A percentile compares a stretch with the other conserved stretches of the same genome.
Evolutionary conservation across 2,329 filamentous ascomycete species (phyloP).

Genomic region (Pseudogymnoascus sp.): DNA sequence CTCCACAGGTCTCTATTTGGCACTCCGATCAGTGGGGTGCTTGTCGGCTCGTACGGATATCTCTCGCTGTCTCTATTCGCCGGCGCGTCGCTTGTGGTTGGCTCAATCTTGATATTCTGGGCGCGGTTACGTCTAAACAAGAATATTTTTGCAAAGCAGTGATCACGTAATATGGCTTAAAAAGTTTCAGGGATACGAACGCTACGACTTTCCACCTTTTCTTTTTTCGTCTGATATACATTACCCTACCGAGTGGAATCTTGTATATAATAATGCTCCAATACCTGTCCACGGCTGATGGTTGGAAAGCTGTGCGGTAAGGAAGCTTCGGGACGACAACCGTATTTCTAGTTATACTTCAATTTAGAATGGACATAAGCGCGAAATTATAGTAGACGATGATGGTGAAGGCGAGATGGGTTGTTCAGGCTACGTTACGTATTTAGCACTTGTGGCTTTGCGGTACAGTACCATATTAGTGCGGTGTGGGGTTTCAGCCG

Average conservation of each 20-base stretch:
- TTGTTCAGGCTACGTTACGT: not conserved
- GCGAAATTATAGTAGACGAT: not conserved
- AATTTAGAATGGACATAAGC: not conserved
- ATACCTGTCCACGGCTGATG: not conserved
- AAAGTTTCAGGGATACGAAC: not conserved
- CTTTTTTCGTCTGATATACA: not conserved
- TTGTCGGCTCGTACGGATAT: slow-evolving; percentile 17
- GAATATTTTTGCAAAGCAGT: slow-evolving; percentile 14
- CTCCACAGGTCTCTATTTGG: slow-evolving; percentile 18
- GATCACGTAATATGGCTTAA: not conserved
- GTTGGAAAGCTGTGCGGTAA: not conserved
- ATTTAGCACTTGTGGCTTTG: not conserved
- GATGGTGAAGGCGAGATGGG: not conserved
- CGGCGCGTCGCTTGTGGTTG: slow-evolving; percentile 19
- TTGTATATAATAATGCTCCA: not conserved
- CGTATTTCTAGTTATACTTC: not conserved
- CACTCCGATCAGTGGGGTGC: slow-evolving; percentile 20
- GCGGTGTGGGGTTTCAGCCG: not conserved
- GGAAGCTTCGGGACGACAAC: not conserved
- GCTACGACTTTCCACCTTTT: not conserved
- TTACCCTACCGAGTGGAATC: not conserved
- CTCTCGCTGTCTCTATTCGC: slow-evolving; percentile 21
- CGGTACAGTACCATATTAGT: not conserved
- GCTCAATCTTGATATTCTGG: slow-evolving; percentile 15
- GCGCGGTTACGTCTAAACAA: slow-evolving; percentile 16